These are phyloP conservation scores for Xylaria sp. DNA, from an alignment of 2,329 filamentous ascomycete genomes.

Conservation along the genomic window DNA sequence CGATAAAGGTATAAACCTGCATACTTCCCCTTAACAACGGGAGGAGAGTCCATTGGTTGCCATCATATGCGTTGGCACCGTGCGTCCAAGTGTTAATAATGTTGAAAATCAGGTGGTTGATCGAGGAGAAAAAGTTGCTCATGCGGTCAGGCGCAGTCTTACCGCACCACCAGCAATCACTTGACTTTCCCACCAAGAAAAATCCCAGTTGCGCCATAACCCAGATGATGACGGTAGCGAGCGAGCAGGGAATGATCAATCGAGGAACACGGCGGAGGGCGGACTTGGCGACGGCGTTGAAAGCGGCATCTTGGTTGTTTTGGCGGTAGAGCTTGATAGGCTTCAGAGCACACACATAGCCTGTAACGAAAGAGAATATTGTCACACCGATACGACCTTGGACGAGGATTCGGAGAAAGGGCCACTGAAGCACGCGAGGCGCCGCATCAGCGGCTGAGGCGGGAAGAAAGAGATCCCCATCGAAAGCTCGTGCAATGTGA, in stretches of 20 bases:
- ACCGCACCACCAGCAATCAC: slow-evolving; percentile 69
- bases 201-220: slow-evolving; percentile 63
- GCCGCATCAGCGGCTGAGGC: slow-evolving; percentile 55
- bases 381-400: slow-evolving; percentile 73
- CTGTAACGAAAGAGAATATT: slow-evolving; percentile 72
- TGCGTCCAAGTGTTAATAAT: slow-evolving; percentile 63
- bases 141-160: slow-evolving; percentile 57
- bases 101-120: slow-evolving; percentile 57
- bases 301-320: slow-evolving; percentile 63
- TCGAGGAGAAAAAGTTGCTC: slow-evolving; percentile 52
- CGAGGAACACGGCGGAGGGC: slow-evolving; percentile 68
- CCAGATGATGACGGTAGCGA: slow-evolving; percentile 66
- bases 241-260: slow-evolving; percentile 65
- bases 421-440: slow-evolving; percentile 64
- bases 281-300: slow-evolving; percentile 64
- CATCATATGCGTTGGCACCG: slow-evolving; percentile 63
- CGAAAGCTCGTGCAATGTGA: slow-evolving; percentile 63
- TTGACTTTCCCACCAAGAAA: slow-evolving; percentile 64
- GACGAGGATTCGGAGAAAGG: slow-evolving; percentile 66
- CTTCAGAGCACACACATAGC: slow-evolving; percentile 71
- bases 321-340: slow-evolving; percentile 65
- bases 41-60: slow-evolving; percentile 67
- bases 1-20: slow-evolving; percentile 63
- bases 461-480: slow-evolving; percentile 60
- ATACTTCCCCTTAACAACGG: slow-evolving; percentile 66